Percentiles rank a stretch among this genome's conserved stretches.
phyloP scores from a whole-genome alignment of 306 rosid genomes.

The Corylus heterophylla region DNA sequence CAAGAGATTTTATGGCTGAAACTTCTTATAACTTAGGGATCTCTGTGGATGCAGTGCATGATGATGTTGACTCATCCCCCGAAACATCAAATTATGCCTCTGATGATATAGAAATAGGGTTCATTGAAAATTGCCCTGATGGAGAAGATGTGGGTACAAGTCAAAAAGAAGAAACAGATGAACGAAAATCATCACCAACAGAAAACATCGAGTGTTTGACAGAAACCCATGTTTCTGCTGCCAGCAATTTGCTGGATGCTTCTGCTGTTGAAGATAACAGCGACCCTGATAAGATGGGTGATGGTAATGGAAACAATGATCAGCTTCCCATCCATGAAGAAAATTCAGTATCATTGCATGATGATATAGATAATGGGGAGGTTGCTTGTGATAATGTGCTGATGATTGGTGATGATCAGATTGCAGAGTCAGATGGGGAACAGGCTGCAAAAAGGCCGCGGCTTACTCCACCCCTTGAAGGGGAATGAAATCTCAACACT shows the following conservation, averaged over 20 bases:
- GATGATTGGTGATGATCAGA: constrained; percentile 24
- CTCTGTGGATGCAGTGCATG: constrained; percentile 38
- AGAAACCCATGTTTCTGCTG: constrained; percentile 34
- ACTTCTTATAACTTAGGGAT: constrained; percentile 36
- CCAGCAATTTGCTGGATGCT: constrained; percentile 19
- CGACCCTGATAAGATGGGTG: constrained; percentile 22
- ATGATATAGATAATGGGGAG: constrained; percentile 20
- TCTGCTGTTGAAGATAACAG: constrained; percentile 27
- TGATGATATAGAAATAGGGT: constrained; percentile 46
- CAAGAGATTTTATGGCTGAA: constrained; percentile 42
- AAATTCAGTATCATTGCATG: constrained; percentile 15
- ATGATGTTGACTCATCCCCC: constrained; percentile 33
- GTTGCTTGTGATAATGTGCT: constrained; percentile 26
- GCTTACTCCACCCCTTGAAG: constrained; percentile 23
- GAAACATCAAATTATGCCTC: constrained; percentile 32
- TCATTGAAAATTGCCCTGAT: constrained; percentile 39
- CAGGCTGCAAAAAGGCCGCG: constrained; percentile 57
- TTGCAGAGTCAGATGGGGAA: constrained; percentile 40
- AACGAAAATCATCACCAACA: background rate
- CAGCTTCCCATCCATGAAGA: constrained; percentile 30
- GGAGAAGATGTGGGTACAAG: constrained; percentile 39
- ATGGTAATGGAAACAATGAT: constrained; percentile 27
- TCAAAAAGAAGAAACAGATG: constrained; percentile 39
- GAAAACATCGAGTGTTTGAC: constrained; percentile 20
- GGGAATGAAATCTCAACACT: constrained; percentile 1